These are phyloP conservation scores for Nicotiana sylvestris DNA, from an alignment of 257 asterid genomes.

Conservation along the genomic window DNA sequence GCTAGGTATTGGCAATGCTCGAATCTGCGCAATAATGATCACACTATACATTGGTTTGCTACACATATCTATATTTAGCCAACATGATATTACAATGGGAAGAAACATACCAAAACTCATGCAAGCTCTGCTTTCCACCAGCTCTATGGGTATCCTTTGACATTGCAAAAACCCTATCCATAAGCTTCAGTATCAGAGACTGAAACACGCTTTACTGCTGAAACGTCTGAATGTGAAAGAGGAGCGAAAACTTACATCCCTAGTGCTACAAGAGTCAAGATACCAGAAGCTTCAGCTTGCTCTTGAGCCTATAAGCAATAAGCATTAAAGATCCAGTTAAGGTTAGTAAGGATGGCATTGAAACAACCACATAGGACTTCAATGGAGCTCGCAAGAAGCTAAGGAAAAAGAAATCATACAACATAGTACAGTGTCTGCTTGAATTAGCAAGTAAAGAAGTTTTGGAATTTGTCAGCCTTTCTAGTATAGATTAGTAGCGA, in stretches of 20 bases:
- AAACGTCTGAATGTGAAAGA: not conserved
- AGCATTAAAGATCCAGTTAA: not conserved
- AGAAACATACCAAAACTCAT: slow-evolving; percentile 17
- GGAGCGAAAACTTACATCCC: slow-evolving; percentile 15
- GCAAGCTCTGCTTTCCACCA: slow-evolving; percentile 16
- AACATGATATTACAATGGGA: not conserved
- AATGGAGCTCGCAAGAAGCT: not conserved
- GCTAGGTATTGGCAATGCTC: not conserved
- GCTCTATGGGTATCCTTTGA: slow-evolving; percentile 10
- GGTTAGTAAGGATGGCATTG: not conserved
- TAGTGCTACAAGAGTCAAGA: slow-evolving; percentile 11
- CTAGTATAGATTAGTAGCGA: not conserved
- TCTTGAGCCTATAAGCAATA: slow-evolving; percentile 14
- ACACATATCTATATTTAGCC: not conserved
- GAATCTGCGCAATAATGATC: not conserved
- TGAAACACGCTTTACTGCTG: not conserved
- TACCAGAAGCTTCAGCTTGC: slow-evolving; percentile 16
- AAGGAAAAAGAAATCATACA: not conserved
- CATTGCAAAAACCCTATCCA: slow-evolving; percentile 13
- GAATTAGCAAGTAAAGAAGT: not conserved
- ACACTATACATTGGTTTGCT: not conserved
- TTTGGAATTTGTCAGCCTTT: not conserved
- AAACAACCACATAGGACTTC: not conserved
- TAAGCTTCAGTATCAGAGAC: not conserved
- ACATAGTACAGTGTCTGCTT: not conserved